A percentile compares a stretch with the other conserved stretches of the same genome.
Evolutionary conservation across 495 filamentous ascomycete species (phyloP).

Genomic region (Penicillium angulare): DNA sequence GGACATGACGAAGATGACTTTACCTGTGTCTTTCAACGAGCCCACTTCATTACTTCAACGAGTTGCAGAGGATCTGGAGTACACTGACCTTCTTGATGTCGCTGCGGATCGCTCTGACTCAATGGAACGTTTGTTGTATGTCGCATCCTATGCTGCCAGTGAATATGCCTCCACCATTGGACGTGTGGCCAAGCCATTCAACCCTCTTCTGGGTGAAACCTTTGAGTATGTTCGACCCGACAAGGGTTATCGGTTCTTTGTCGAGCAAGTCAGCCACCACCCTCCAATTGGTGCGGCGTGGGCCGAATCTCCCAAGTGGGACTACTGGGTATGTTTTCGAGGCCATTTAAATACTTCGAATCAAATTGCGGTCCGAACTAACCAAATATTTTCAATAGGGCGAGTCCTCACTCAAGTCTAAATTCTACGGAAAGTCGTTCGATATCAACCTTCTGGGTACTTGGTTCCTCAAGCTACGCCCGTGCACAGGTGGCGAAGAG

Average conservation of each 20-base stretch:
- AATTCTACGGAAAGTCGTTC: slow-evolving; percentile 96
- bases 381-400: slow-evolving; percentile 47
- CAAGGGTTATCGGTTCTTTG: slow-evolving; percentile 96
- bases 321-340: slow-evolving; percentile 68
- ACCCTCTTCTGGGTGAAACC: slow-evolving; percentile 92
- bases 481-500: slow-evolving; percentile 76
- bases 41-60: slow-evolving; percentile 96
- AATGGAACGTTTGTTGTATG: slow-evolving; percentile 91
- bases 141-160: slow-evolving; percentile 90
- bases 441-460: slow-evolving; percentile 96
- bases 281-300: slow-evolving; percentile 92
- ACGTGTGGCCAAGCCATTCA: slow-evolving; percentile 97
- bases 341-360: background rate
- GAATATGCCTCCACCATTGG: slow-evolving; percentile 97
- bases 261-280: slow-evolving; percentile 98
- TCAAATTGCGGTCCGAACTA: background rate
- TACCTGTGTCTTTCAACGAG: slow-evolving; percentile 98
- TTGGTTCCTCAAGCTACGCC: slow-evolving; percentile 90
- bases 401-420: slow-evolving; percentile 93
- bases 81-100: slow-evolving; percentile 86
- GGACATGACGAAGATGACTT: slow-evolving; percentile 99
- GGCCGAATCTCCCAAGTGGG: slow-evolving; percentile 92
- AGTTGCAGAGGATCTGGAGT: slow-evolving; percentile 96
- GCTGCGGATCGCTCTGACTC: slow-evolving; percentile 85
- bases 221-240: slow-evolving; percentile 96